Evolutionary conservation across 768 basidiomycete genomes (phyloP).

Genomic region (Myochromella boudieri): DNA sequence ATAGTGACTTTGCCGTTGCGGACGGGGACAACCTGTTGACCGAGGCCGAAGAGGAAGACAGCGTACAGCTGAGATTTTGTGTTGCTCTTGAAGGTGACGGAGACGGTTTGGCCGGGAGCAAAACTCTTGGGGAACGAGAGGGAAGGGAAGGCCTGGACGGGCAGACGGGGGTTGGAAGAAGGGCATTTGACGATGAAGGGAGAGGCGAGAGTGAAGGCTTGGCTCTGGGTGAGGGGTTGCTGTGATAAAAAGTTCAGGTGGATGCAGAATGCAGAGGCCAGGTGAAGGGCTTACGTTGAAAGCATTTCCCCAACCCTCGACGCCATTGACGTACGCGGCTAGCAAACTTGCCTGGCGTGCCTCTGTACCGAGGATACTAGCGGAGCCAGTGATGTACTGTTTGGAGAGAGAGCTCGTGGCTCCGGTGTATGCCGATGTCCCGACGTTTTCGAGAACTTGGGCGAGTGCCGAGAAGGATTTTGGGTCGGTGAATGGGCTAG

Average conservation of each 20-base stretch:
- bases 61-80: neutral
- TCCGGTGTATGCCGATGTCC: constrained; percentile 11
- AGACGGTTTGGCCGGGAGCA: constrained; percentile 9
- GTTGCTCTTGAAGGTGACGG: neutral
- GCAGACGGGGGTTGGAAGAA: constrained; percentile 44
- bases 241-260: constrained; percentile 3
- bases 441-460: constrained; percentile 15
- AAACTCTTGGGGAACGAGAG: constrained; percentile 29
- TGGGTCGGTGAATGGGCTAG: constrained; percentile 8
- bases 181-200: constrained; percentile 54
- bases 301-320: constrained; percentile 14
- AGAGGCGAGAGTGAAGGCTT: constrained; percentile 33
- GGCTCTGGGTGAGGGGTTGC: constrained; percentile 29
- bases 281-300: constrained; percentile 7
- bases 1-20: constrained; percentile 8
- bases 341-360: constrained; percentile 12
- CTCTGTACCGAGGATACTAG: constrained; percentile 16
- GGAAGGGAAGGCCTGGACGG: constrained; percentile 46
- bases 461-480: constrained; percentile 6
- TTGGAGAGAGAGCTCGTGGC: constrained; percentile 5
- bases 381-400: constrained; percentile 10
- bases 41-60: constrained; percentile 11
- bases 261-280: neutral
- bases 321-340: constrained; percentile 12
- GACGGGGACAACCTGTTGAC: constrained; percentile 9